A percentile compares a stretch with the other conserved stretches of the same genome.
These are phyloP conservation scores for Sistotremastrum niveocremeum DNA, from an alignment of 768 basidiomycete genomes.

Conservation along the genomic window DNA sequence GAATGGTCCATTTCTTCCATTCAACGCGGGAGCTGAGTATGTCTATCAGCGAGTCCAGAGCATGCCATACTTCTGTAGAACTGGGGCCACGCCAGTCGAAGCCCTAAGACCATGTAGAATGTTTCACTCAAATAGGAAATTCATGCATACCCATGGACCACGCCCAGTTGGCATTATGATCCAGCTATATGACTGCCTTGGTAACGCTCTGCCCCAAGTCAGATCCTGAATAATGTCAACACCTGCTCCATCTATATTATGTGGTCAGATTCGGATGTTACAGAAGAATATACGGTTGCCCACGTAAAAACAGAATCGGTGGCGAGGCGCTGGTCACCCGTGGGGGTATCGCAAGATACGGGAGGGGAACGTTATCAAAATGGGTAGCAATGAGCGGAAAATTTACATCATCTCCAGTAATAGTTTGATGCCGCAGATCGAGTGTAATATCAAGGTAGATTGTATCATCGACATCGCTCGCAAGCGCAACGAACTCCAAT, in stretches of 20 bases:
- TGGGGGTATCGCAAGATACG: too few relatives aligned
- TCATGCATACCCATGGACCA: constrained; percentile 56
- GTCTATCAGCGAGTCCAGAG: constrained; percentile 39
- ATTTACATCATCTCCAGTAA: constrained; percentile 4
- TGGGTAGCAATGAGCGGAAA: constrained; percentile 11
- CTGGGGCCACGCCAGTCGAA: constrained; percentile 90
- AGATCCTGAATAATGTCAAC: constrained; percentile 45
- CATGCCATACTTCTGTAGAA: constrained; percentile 50
- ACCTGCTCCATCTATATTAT: constrained; percentile 65
- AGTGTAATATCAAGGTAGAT: background rate
- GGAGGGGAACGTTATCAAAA: too few relatives aligned
- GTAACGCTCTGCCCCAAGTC: constrained; percentile 55
- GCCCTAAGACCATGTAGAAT: constrained; percentile 32
- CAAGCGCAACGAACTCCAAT: too few relatives aligned
- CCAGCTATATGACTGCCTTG: constrained; percentile 52
- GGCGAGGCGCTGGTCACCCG: too few relatives aligned
- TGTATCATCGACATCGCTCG: too few relatives aligned
- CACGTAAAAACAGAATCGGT: too few relatives aligned
- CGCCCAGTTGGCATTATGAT: constrained; percentile 69
- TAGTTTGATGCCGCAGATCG: background rate
- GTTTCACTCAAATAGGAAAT: background rate
- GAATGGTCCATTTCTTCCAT: constrained; percentile 31
- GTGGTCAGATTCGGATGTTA: background rate
- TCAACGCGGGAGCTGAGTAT: constrained; percentile 26
- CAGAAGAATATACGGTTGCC: too few relatives aligned